Base-by-base conservation (phyloP, 768 basidiomycete species). In the Termitomyces sp. region DNA sequence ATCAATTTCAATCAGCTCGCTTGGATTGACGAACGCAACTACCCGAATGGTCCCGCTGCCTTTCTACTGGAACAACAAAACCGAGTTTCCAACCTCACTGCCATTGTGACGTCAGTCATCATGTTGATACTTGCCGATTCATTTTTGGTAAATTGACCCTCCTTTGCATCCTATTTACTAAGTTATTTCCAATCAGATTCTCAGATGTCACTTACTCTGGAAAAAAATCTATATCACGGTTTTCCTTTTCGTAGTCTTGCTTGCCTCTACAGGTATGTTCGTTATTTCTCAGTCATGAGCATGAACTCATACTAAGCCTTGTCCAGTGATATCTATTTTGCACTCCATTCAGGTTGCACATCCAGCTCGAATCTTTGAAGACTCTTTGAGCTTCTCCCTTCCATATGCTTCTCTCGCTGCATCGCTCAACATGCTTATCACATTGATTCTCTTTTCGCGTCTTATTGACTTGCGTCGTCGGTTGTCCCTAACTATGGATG, bases 11-110 rank as follows among this genome's bases (percentile, higher is more conserved):
- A 65, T 57, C 53, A 69, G 46, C 45, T 48, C 57, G 66, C 68
- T 67, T 80, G 79, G 78, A 61, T 80, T 14, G 63, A 63, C 6
- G 54, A 76, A 17, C 56, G 63, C 2, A 50, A 63, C 20, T 73
- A 66, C 45, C 74, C 75, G 3, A 77, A 76, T 0, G 78, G 79
- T 0, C 70, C 70, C 20, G 20, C 20, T 20, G 46, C 46, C 46
- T 47, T 47, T 47, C 25, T 47, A 9, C 46, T 47, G 46, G 46
- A 47, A 47, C 46, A 47, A 11, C 46, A 47, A 47, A 25, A 10
- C 49, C 15, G 32, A 34, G 49, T 6, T 8, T 34, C 49, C 49
- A 50, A 50, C 25, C 29, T 50, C 12, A 31, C 49, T 29, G 49
- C 49, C 49, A 50, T 50, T 32, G 49, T 50, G 5, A 50, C 49